Evolutionary conservation across 2,329 filamentous ascomycete genomes (phyloP), one percentile per base, ranked within the genome.

Genomic region (Diaporthe caulivora): DNA sequence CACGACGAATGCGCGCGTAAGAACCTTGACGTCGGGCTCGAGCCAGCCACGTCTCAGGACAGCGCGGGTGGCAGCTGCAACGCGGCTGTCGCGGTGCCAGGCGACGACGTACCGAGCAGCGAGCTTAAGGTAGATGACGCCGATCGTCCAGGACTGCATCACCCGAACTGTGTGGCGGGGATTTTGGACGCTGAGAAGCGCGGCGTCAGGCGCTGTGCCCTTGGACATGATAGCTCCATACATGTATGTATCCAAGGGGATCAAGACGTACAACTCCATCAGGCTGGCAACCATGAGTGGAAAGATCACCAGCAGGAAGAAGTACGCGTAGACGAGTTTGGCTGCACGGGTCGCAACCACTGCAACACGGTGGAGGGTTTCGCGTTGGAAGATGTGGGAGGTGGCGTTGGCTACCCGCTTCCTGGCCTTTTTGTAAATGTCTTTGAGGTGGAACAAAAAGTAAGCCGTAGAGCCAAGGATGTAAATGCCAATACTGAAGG

Each of bases 121-220:
- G 78, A 98, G 91, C 76, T 97, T 95, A 40, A 97, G 88, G 81
- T 98, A 98, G 3, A 99, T 88, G 29, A 99, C 89, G 6, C 97
- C 97, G 1, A 99, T 87, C 0, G 95, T 97, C 95, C 96, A 99
- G 73, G 95, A 92, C 80, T 98, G 96, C 54, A 98, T 92, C 75
- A 98, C 88, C 75, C 97, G 93, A 54, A 98, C 90, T 10, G 92
- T 94, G 80, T 97, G 94, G 21, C 82, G 68, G 84, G 86, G 58
- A 15, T 76, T 76, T 4, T 81, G 80, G 18, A 81, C 81, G 9
- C 76, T 78, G 65, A 78, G 77, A 7, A 78, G 74, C 5, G 72
- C 76, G 76, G 58, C 78, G 72, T 78, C 77, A 31, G 71, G 73
- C 49, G 70, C 79, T 76, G 75, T 73, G 8, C 72, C 71, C 18